phyloP scores from a whole-genome alignment of 2,329 filamentous ascomycete genomes.

The Aspergillus oerlinghausenensis region DNA sequence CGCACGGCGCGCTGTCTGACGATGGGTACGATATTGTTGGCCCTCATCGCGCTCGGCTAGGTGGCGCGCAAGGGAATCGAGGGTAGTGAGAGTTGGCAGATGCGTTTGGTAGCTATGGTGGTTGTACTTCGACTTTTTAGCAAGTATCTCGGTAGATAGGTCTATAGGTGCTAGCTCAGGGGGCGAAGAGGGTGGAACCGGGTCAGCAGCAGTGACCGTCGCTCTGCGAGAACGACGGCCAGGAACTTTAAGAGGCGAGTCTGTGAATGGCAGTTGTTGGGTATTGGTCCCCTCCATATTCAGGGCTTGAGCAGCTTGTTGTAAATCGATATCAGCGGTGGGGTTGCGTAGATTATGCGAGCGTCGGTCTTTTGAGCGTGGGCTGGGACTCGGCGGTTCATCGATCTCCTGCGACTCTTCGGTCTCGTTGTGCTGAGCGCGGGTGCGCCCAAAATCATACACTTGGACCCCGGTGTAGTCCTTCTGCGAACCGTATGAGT shows the following conservation, averaged over 20 bases:
- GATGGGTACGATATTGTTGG: constrained; percentile 17
- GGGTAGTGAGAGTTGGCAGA: constrained; percentile 20
- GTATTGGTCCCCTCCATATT: constrained; percentile 25
- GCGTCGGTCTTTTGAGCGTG: constrained; percentile 29
- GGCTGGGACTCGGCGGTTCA: constrained; percentile 32
- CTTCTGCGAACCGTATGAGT: constrained; percentile 26
- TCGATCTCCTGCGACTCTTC: constrained; percentile 30
- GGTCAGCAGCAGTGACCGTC: constrained; percentile 6
- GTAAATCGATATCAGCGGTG: constrained; percentile 19
- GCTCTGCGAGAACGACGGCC: constrained; percentile 10
- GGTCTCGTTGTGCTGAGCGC: constrained; percentile 15
- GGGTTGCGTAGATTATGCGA: constrained; percentile 15
- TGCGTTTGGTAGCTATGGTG: constrained; percentile 21
- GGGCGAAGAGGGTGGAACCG: constrained; percentile 29
- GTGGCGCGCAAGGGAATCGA: constrained; percentile 22
- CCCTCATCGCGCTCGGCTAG: constrained; percentile 15
- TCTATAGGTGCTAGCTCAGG: constrained; percentile 24
- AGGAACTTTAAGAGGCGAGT: constrained; percentile 16
- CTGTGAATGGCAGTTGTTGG: constrained; percentile 18
- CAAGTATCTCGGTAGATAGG: constrained; percentile 14
- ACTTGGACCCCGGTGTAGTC: constrained; percentile 26
- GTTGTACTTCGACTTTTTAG: constrained; percentile 18
- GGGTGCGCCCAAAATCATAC: constrained; percentile 20
- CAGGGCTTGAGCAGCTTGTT: constrained; percentile 19
- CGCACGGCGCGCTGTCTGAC: constrained; percentile 18